phyloP scores from a whole-genome alignment of 1,284 basidiomycete genomes.

The Cutaneotrichosporon sp. region DNA sequence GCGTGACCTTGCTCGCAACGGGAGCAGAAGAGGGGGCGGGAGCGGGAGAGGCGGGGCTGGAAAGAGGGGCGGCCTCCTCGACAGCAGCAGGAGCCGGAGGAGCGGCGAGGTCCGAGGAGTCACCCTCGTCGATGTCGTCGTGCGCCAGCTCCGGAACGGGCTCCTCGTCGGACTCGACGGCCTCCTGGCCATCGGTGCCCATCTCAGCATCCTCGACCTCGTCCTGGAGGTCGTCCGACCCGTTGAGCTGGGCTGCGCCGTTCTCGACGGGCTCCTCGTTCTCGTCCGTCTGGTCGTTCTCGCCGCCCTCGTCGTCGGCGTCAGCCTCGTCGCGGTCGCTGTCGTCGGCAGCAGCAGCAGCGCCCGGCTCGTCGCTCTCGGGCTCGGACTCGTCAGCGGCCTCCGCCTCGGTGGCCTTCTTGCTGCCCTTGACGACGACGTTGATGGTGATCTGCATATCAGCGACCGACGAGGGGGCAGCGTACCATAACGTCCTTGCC shows the following conservation, averaged over 20 bases:
- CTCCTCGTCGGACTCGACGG: background rate
- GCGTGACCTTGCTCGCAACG: background rate
- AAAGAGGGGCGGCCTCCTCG: background rate
- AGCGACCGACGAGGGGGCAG: background rate
- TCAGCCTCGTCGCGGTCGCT: background rate
- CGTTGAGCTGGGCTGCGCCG: background rate
- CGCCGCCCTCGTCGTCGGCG: background rate
- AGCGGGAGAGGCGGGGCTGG: background rate
- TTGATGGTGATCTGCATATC: conserved; percentile 21
- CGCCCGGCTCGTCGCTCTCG: background rate
- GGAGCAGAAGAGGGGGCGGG: background rate
- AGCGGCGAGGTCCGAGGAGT: background rate
- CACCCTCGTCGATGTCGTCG: background rate
- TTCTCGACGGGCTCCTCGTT: background rate
- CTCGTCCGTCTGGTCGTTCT: background rate
- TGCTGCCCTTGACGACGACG: conserved; percentile 19
- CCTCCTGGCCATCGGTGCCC: background rate
- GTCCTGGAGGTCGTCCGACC: background rate
- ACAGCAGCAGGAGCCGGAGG: background rate
- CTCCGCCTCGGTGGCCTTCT: conserved; percentile 9
- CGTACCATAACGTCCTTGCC: conserved; percentile 21
- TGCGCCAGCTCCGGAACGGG: background rate
- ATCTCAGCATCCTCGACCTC: background rate
- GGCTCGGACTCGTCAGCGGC: background rate
- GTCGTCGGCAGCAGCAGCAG: background rate